Conservation (phyloP, 148 eudicot genomes). For the Selenicereus undatus region DNA sequence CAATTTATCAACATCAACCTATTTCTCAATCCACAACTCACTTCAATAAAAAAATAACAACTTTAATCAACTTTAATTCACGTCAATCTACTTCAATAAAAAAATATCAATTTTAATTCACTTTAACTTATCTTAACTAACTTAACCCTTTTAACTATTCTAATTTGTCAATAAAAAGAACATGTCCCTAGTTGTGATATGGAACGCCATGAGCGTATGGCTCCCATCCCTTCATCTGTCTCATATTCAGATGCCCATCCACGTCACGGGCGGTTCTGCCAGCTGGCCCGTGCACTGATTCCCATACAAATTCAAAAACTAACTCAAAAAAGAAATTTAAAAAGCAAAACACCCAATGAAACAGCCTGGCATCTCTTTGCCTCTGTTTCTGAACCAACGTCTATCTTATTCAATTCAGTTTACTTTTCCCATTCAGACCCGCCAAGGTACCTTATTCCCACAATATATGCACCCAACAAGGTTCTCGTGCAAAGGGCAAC, state of each 20-base stretch:
- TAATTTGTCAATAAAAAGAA: no score
- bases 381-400: conserved; percentile 11
- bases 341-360: not conserved
- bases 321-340: no score
- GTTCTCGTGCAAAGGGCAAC: not conserved
- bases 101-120: no score
- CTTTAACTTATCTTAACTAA: no score
- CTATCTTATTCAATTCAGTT: not conserved
- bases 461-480: not conserved
- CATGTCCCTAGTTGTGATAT: no score
- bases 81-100: no score
- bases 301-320: conserved; percentile 6
- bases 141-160: no score
- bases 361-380: conserved; percentile 23
- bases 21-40: no score
- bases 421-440: conserved; percentile 6
- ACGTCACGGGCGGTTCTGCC: conserved; percentile 11
- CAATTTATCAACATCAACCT: no score
- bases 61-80: no score
- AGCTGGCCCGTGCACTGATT: conserved; percentile 16
- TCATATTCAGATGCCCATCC: not conserved
- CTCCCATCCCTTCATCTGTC: not conserved
- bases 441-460: not conserved
- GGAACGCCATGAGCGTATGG: no score
- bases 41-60: no score